Evolutionary conservation across 78 protist genomes (phyloP).

Genomic region (Dictyostelium intermedium): DNA sequence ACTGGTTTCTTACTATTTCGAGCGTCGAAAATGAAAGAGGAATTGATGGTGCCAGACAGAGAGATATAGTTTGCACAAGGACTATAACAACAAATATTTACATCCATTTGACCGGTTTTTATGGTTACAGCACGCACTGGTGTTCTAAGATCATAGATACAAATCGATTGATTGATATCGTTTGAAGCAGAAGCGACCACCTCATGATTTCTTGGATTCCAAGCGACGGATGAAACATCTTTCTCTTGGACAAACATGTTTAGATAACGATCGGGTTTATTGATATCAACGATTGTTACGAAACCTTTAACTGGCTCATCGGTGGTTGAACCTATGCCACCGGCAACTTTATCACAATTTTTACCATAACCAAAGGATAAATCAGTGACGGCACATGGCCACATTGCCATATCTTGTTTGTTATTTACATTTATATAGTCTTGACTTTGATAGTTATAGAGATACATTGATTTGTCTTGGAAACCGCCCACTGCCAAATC

Average conservation of each 20-base stretch:
- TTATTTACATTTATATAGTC: neutral
- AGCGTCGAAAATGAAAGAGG: neutral
- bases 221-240: slow-evolving; percentile 5
- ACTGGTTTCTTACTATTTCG: neutral
- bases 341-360: neutral
- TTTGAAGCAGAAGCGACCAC: neutral
- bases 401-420: neutral
- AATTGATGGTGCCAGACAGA: neutral
- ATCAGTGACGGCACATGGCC: slow-evolving; percentile 25
- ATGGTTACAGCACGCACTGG: neutral
- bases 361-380: slow-evolving; percentile 3
- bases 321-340: neutral
- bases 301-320: slow-evolving; percentile 2
- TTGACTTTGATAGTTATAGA: neutral
- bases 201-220: slow-evolving; percentile 7
- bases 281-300: neutral
- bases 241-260: neutral
- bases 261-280: neutral
- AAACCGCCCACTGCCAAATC: neutral
- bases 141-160: neutral
- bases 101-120: neutral
- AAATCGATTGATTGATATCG: neutral
- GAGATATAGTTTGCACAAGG: slow-evolving; percentile 11
- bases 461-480: neutral
- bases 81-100: neutral